phyloP scores from a whole-genome alignment of 2,329 filamentous ascomycete species.

The Colletotrichum godetiae region DNA sequence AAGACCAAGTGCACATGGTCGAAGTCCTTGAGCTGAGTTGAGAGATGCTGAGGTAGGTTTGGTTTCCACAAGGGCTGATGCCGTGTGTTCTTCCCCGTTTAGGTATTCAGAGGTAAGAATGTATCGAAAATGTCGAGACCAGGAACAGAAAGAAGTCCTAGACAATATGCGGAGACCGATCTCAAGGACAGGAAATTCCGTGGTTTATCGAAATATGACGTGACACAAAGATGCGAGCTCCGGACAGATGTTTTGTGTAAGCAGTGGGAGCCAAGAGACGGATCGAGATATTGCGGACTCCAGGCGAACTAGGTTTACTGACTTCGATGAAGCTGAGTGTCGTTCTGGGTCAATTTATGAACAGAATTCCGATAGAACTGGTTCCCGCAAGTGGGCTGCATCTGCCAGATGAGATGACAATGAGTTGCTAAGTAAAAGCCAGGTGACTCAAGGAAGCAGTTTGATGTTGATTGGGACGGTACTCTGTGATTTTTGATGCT shows the following conservation, averaged over 20 bases:
- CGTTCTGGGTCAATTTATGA: neutral
- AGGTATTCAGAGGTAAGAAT: too few relatives aligned
- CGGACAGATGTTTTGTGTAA: neutral
- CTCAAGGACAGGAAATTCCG: neutral
- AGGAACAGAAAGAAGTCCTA: neutral
- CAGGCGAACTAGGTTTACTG: neutral
- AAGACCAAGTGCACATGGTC: constrained; percentile 62
- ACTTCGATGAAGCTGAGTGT: neutral
- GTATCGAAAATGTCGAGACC: neutral
- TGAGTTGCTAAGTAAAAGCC: neutral
- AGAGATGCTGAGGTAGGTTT: neutral
- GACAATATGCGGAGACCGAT: neutral
- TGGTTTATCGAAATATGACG: neutral
- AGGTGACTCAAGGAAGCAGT: neutral
- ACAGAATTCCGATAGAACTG: neutral
- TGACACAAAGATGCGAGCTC: constrained; percentile 6
- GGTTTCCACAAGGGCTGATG: neutral
- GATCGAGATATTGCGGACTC: constrained; percentile 1
- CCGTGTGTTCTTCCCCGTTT: neutral
- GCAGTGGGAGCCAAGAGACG: neutral
- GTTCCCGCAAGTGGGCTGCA: constrained; percentile 1
- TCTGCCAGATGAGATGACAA: neutral
- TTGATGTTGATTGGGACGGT: neutral
- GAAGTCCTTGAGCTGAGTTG: too few relatives aligned
- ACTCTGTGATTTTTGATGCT: neutral